These are phyloP conservation scores for Cordyceps fumosorosea DNA, from an alignment of 2,329 filamentous ascomycete species.

Conservation along the genomic window DNA sequence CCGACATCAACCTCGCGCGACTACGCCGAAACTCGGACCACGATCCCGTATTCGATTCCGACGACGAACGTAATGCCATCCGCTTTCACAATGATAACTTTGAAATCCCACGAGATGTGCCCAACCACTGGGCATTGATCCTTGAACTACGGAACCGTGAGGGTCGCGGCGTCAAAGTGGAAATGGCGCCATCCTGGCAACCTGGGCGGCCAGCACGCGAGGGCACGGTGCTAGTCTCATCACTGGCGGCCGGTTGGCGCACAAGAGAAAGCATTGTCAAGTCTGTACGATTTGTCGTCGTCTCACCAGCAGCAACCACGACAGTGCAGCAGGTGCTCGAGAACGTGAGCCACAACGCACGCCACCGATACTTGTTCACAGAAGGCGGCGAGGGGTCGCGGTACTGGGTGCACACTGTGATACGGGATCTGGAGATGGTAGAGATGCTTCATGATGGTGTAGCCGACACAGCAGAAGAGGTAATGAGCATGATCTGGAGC, in stretches of 20 bases:
- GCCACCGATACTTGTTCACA: conserved; percentile 8
- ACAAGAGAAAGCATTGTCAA: neutral
- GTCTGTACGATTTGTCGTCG: neutral
- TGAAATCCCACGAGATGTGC: neutral
- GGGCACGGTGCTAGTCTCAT: neutral
- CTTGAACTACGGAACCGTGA: neutral
- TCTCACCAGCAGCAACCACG: neutral
- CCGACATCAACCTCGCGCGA: neutral
- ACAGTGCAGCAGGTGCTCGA: conserved; percentile 4
- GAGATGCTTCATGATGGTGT: neutral
- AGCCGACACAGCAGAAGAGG: neutral
- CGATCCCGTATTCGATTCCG: neutral
- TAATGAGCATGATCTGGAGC: neutral
- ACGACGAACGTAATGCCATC: neutral
- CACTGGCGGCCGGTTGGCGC: neutral
- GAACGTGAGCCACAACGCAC: neutral
- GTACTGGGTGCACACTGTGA: conserved; percentile 1
- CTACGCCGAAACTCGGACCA: neutral
- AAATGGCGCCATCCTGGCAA: conserved; percentile 3
- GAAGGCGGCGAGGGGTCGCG: conserved; percentile 5
- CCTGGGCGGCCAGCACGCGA: neutral
- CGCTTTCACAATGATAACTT: neutral
- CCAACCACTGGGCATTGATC: conserved; percentile 5
- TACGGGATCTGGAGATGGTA: neutral
- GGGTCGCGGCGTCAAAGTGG: neutral